phyloP scores from a whole-genome alignment of 495 filamentous ascomycete species.

The Tuber brumale region DNA sequence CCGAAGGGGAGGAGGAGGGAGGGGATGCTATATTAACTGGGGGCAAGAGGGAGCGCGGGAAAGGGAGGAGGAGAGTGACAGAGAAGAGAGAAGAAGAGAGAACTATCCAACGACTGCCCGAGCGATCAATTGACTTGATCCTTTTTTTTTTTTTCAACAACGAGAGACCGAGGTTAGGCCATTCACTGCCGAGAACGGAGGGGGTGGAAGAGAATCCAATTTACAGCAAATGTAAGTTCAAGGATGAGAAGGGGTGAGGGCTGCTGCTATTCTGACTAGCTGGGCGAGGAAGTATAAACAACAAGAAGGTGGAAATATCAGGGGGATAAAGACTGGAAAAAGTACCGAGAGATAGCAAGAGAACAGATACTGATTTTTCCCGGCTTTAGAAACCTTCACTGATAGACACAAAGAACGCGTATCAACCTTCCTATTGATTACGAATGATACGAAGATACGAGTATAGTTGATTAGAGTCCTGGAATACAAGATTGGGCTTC shows the following conservation, averaged over 20 bases:
- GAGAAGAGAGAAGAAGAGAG: not conserved
- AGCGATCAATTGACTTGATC: slow-evolving; percentile 5
- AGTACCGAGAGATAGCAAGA: not conserved
- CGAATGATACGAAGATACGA: not conserved
- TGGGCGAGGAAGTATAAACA: not conserved
- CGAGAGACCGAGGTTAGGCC: not conserved
- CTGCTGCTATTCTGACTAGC: not conserved
- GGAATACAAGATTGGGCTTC: not conserved
- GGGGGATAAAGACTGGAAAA: not conserved
- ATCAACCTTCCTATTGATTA: not conserved
- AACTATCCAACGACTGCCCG: not conserved
- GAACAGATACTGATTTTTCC: not conserved
- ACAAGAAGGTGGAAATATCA: not conserved
- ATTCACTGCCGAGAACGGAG: not conserved
- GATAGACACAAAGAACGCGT: not conserved
- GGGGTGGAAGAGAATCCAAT: not conserved
- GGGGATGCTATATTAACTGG: slow-evolving; percentile 23
- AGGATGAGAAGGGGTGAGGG: not conserved
- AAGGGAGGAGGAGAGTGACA: not conserved
- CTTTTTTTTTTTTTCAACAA: not conserved
- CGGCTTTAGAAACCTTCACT: not conserved
- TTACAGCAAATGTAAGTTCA: not conserved
- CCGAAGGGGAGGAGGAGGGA: slow-evolving; percentile 13
- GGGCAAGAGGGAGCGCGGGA: slow-evolving; percentile 3
- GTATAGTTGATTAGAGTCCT: not conserved